Evolutionary conservation across 192 early-diverging fungal genomes (phyloP), one percentile per base, ranked within the genome.

Genomic region (Coemansia sp.): DNA sequence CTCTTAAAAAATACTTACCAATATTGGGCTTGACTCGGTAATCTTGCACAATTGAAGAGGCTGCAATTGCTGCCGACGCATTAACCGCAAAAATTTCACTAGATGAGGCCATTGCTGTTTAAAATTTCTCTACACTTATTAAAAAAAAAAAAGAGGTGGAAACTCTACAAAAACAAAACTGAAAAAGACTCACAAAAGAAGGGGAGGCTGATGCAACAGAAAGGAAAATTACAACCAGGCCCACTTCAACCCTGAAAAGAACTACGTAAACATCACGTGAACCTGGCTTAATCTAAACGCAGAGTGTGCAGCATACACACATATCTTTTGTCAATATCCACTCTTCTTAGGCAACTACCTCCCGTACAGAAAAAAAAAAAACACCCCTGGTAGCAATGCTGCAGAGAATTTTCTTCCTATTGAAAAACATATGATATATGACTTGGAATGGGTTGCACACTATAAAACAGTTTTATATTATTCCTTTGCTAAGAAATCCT

Each of bases 11-110:
- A 6, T 53, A 21, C 68, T 67, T 70, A 76, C 74, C 76, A 61
- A 79, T 79, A 10, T 67, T 79, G 24, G 76, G 76, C 76, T 73
- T 79, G 64, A 71, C 71, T 46, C 72, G 71, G 61, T 79, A 79
- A 64, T 79, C 76, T 65, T 79, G 71, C 0, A 79, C 76, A 20
- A 79, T 79, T 24, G 76, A 79, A 61, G 76, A 79, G 9, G 76
- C 76, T 27, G 73, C 67, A 65, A 79, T 74, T 56, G 76, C 76
- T 14, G 76, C 76, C 3, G 76, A 71, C 25, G 76, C 71, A 46
- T 79, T 79, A 25, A 79, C 71, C n/a, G 63, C 76, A 62, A 79
- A 79, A 10, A 79, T 30, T 52, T 79, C 76, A 55, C 66, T 57
- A 66, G 76, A 74, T 70, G 76, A 78, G 20, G 65, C 54, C 66